phyloP scores from a whole-genome alignment of 2,329 filamentous ascomycete species.

The Chaetoscypha palmicola region DNA sequence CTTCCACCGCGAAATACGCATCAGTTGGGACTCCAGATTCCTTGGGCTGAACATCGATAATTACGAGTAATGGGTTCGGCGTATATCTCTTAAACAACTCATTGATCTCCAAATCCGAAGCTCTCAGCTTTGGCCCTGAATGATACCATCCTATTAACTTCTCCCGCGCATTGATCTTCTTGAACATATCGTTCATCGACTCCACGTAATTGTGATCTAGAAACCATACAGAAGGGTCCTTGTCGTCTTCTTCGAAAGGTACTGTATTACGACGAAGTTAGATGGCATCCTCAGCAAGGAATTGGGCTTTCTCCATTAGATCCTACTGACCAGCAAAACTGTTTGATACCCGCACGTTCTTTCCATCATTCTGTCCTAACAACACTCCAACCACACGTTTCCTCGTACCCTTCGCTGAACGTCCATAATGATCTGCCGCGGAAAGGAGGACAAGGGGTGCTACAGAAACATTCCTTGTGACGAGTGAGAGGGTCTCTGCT shows the following conservation, averaged over 20 bases:
- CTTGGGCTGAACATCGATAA: conserved; percentile 97
- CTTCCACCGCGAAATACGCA: conserved; percentile 97
- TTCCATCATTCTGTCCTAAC: conserved; percentile 91
- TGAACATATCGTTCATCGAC: conserved; percentile 99
- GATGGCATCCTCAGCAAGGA: neutral
- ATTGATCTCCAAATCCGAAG: conserved; percentile 97
- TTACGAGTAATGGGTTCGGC: conserved; percentile 90
- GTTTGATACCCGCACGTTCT: conserved; percentile 95
- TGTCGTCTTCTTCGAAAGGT: conserved; percentile 97
- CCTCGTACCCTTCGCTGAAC: conserved; percentile 78
- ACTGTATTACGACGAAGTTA: conserved; percentile 46
- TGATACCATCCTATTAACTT: conserved; percentile 99
- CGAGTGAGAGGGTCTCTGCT: conserved; percentile 90
- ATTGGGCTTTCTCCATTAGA: neutral
- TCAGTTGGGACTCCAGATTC: conserved; percentile 96
- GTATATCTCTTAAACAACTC: conserved; percentile 99
- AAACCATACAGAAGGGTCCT: conserved; percentile 98
- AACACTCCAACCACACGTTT: conserved; percentile 91
- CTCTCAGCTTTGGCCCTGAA: conserved; percentile 91
- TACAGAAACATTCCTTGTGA: conserved; percentile 91
- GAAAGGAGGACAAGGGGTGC: conserved; percentile 96
- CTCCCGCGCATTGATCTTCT: conserved; percentile 98
- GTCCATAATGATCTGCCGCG: conserved; percentile 96
- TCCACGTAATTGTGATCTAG: conserved; percentile 99
- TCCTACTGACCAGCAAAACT: conserved; percentile 78